Conservation (phyloP, 805 yeast genomes). For the Jamesozyma rosinii region DNA sequence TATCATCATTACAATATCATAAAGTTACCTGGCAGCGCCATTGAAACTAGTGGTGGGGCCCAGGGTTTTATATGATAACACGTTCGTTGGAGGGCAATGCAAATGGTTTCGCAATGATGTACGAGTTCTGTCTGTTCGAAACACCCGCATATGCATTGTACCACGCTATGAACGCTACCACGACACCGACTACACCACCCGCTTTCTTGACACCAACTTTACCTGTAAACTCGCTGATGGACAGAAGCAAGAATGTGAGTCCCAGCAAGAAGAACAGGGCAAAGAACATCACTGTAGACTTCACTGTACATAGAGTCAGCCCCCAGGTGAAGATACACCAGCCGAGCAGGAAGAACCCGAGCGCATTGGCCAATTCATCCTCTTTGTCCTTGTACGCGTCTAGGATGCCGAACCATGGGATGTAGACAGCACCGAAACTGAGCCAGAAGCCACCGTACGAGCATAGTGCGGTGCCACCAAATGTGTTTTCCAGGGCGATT, state of each 20-base stretch:
- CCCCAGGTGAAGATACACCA: conserved; percentile 57
- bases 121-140: conserved; percentile 53
- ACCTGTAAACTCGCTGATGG: conserved; percentile 42
- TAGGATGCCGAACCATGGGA: conserved; percentile 51
- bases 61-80: neutral
- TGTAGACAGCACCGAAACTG: conserved; percentile 48
- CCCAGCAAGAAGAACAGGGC: conserved; percentile 44
- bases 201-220: conserved; percentile 37
- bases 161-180: conserved; percentile 55
- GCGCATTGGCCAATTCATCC: conserved; percentile 37
- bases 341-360: conserved; percentile 51
- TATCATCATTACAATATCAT: no score
- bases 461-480: conserved; percentile 55
- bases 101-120: conserved; percentile 26
- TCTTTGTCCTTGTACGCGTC: conserved; percentile 39
- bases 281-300: conserved; percentile 58
- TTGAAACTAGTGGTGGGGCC: no score
- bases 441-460: conserved; percentile 68
- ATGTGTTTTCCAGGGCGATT: conserved; percentile 51
- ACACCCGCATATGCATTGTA: conserved; percentile 64
- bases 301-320: conserved; percentile 44
- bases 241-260: conserved; percentile 47
- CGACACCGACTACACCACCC: conserved; percentile 56
- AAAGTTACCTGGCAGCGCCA: no score
- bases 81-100: conserved; percentile 28